Percentiles rank a stretch among this genome's conserved stretches.
Evolutionary conservation across 2,329 filamentous ascomycete genomes (phyloP).

Genomic region (Mycosphaerella arachidis): DNA sequence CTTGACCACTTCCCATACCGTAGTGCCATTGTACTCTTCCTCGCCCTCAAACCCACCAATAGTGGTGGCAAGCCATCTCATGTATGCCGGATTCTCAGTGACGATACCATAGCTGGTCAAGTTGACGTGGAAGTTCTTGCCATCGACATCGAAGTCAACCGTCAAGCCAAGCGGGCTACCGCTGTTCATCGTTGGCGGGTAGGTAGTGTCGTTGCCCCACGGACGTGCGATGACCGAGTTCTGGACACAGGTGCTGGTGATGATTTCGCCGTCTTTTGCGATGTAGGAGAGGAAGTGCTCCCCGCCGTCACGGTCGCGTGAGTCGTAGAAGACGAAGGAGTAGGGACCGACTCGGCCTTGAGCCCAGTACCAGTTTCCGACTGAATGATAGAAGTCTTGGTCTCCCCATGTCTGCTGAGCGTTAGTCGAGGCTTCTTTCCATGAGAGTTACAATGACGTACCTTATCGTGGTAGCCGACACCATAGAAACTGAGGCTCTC

Average conservation of each 20-base stretch:
- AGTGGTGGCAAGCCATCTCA: background rate
- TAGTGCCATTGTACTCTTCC: background rate
- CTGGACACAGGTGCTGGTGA: background rate
- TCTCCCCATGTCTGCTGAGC: background rate
- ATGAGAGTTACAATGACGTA: background rate
- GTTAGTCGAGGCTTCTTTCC: background rate
- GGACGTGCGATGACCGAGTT: background rate
- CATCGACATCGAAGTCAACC: background rate
- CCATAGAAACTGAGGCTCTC: background rate
- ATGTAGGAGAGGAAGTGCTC: background rate
- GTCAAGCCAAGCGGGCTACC: background rate
- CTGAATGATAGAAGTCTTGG: background rate
- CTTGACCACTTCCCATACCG: background rate
- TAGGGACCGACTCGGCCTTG: background rate
- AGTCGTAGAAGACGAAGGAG: background rate
- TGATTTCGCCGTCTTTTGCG: background rate
- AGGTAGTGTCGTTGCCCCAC: background rate
- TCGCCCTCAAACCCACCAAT: background rate
- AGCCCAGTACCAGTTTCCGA: background rate
- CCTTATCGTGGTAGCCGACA: background rate
- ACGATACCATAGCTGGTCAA: background rate
- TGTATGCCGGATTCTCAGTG: background rate
- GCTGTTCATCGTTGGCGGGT: background rate
- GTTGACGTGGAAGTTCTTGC: background rate
- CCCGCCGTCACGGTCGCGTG: background rate